Evolutionary conservation across 352 stramenopile genomes (phyloP).

Genomic region (Pythium plurisporium): DNA sequence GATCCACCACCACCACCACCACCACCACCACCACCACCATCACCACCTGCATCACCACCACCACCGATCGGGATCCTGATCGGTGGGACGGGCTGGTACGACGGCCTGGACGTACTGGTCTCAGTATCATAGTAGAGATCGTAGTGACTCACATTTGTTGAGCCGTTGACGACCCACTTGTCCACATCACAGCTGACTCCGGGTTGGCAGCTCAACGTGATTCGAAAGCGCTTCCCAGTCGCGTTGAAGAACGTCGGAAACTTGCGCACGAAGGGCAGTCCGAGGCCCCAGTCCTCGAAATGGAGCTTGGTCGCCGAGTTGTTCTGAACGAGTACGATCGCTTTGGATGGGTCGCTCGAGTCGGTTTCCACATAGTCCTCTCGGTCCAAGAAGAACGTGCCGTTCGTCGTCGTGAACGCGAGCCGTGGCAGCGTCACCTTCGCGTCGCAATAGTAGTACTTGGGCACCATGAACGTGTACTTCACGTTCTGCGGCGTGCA

Average conservation of each 20-base stretch:
- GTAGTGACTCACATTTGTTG: background rate
- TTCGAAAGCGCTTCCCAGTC: background rate
- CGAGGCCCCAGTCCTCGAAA: background rate
- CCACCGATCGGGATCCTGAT: too few species aligned
- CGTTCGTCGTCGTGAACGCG: conserved; percentile 3
- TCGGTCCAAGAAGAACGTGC: conserved; percentile 1
- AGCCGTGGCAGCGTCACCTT: background rate
- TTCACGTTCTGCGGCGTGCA: background rate
- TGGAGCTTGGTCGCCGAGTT: background rate
- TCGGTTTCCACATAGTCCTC: background rate
- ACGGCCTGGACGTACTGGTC: background rate
- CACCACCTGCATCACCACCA: too few species aligned
- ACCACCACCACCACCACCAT: too few species aligned
- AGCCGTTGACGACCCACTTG: background rate
- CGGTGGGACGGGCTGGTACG: background rate
- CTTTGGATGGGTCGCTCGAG: background rate
- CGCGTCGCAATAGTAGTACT: background rate
- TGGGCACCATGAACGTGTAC: background rate
- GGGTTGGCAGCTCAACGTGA: background rate
- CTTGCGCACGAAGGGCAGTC: conserved; percentile 1
- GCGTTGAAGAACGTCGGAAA: conserved; percentile 7
- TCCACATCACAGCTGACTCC: background rate
- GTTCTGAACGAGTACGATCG: conserved; percentile 5
- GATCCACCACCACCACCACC: too few species aligned
- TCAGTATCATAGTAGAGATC: background rate